Base-by-base conservation (phyloP, 208 protist species). In the Tritrichomonas foetus region DNA sequence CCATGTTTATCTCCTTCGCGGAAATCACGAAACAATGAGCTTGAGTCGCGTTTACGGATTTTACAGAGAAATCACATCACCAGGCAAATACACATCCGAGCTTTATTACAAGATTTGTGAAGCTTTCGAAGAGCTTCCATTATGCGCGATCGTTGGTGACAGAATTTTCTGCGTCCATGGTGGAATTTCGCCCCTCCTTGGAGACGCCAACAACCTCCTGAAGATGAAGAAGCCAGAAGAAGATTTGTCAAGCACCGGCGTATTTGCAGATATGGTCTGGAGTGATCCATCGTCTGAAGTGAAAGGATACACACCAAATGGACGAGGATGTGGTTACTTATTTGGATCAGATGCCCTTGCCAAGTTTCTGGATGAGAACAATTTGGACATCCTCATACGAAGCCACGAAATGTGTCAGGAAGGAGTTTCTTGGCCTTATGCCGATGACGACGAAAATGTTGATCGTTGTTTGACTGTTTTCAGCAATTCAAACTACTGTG, bases 81-180 rank as follows among this genome's bases (percentile, higher is more conserved):
- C 44, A 39, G 41, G 39, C 27, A 95, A 95, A 92, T 95, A 95
- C 44, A 94, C 47, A 33, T 41, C 41, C 25, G 53, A 94, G n/a
- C n/a, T 95, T 74, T 95, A 95, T 57, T 27, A 95, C 53, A 61
- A 16, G 16, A 61, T 61, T 22, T 61, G 53, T 16, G 53, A 61
- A 61, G 53, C 94, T 16, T 99, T 98, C 94, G 97, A 98, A 93
- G 97, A 97, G 74, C 95, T 98, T 41, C 98, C 98, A 30, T 95
- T 99, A 13, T 96, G 96, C 25, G 98, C 97, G 69, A 82, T 98
- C 0, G 55, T 98, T 16, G 96, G 98, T 93, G 94, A 96, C 44
- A 95, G 95, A 11, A 98, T 98, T 92, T 94, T 98, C 22, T 98
- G 97, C 93, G 96, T 99, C 22, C 98, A 98, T 95, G 98, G 97